Conservation (phyloP, 768 basidiomycete species). For the Hygrocybe punicea region DNA sequence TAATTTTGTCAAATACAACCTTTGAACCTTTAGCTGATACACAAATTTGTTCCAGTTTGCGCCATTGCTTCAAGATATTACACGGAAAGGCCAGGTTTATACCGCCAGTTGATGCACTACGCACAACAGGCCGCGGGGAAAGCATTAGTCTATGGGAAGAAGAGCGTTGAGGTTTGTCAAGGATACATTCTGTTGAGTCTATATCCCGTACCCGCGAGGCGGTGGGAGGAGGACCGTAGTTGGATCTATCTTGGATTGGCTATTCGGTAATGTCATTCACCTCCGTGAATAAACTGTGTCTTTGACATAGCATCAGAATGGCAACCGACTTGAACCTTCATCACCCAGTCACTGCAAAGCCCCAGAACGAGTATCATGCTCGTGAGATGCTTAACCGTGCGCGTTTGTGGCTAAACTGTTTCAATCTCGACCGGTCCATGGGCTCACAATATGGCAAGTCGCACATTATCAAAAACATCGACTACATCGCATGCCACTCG, state of each 20-base stretch:
- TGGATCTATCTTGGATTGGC: constrained; percentile 90
- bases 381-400: constrained; percentile 88
- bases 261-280: constrained; percentile 55
- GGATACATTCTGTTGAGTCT: constrained; percentile 80
- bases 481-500: constrained; percentile 72
- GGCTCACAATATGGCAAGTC: constrained; percentile 87
- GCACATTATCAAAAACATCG: constrained; percentile 70
- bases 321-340: constrained; percentile 90
- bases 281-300: constrained; percentile 4
- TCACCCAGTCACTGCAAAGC: constrained; percentile 66
- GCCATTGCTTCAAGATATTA: constrained; percentile 85
- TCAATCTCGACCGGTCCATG: constrained; percentile 86
- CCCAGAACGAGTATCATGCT: constrained; percentile 74
- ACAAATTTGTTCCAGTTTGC: constrained; percentile 53
- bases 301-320: constrained; percentile 45
- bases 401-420: constrained; percentile 86
- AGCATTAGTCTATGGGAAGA: constrained; percentile 69
- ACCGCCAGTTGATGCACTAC: constrained; percentile 66
- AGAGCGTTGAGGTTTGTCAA: constrained; percentile 80
- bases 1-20: constrained; percentile 20
- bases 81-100: constrained; percentile 63
- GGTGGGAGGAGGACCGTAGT: constrained; percentile 87
- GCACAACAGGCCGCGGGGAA: constrained; percentile 75
- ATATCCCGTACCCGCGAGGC: constrained; percentile 67
- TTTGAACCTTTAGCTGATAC: neutral